These are phyloP conservation scores for Camellia granthamiana DNA, from an alignment of 148 eudicot species.

Conservation along the genomic window DNA sequence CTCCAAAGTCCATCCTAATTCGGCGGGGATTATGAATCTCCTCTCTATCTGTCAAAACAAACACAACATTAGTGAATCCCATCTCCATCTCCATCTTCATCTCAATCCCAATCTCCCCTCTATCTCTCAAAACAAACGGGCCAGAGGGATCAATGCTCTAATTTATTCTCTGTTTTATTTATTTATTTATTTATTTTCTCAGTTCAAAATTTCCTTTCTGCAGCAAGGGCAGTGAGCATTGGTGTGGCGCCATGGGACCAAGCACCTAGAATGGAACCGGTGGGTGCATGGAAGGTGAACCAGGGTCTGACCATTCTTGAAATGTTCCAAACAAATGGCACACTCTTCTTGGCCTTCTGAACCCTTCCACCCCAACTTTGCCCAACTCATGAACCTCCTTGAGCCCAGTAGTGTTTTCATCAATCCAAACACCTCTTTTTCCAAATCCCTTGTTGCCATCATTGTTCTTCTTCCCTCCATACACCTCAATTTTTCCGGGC, in stretches of 20 bases:
- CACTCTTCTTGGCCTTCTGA: slow-evolving; percentile 52
- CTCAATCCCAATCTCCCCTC: too few relatives aligned
- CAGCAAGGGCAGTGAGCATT: slow-evolving; percentile 80
- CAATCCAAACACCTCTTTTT: slow-evolving; percentile 35
- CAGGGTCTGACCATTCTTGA: slow-evolving; percentile 44
- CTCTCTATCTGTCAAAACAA: too few relatives aligned
- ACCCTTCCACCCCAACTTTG: slow-evolving; percentile 49
- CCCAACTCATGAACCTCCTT: slow-evolving; percentile 38
- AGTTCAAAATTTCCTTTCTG: slow-evolving; percentile 30
- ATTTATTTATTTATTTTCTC: neutral
- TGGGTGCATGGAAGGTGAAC: slow-evolving; percentile 58
- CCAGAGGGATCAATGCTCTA: too few relatives aligned
- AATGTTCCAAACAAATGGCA: slow-evolving; percentile 70
- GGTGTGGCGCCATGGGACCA: slow-evolving; percentile 67
- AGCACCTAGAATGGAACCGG: slow-evolving; percentile 62
- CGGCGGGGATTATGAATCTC: too few relatives aligned
- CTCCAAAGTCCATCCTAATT: too few relatives aligned
- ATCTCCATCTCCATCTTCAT: too few relatives aligned
- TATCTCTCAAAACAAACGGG: too few relatives aligned
- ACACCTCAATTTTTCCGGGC: slow-evolving; percentile 22
- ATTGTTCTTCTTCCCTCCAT: slow-evolving; percentile 7
- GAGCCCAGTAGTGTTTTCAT: slow-evolving; percentile 30
- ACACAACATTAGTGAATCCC: too few relatives aligned
- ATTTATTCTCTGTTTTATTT: neutral
- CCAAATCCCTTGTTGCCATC: slow-evolving; percentile 19